Evolutionary conservation across 495 filamentous ascomycete species (phyloP).

Genomic region (Aspergillus sclerotioniger): DNA sequence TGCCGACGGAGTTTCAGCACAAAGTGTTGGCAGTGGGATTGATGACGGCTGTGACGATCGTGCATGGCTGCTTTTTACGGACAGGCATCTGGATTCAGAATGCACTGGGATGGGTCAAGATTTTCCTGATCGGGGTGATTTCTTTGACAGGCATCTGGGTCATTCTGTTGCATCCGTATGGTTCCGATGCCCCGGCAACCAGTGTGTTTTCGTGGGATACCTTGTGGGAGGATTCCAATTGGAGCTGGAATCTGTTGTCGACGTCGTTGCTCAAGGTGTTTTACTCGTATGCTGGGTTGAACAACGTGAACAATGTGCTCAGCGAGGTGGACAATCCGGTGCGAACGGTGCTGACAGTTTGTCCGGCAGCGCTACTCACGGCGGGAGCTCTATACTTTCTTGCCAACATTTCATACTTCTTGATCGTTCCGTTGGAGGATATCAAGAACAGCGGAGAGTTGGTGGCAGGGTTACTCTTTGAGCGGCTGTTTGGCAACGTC

Average conservation of each 20-base stretch:
- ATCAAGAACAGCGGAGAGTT: constrained; percentile 66
- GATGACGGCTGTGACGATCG: constrained; percentile 35
- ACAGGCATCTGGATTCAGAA: constrained; percentile 47
- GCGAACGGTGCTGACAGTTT: constrained; percentile 62
- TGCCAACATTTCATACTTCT: constrained; percentile 69
- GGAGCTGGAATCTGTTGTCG: constrained; percentile 51
- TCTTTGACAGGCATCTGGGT: constrained; percentile 45
- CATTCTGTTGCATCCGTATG: constrained; percentile 30
- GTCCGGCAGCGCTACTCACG: constrained; percentile 58
- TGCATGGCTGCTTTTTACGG: constrained; percentile 39
- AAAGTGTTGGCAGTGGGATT: constrained; percentile 38
- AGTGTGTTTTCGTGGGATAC: constrained; percentile 30
- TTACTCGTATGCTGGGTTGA: constrained; percentile 67
- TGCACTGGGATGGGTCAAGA: constrained; percentile 46
- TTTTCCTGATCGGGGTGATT: constrained; percentile 45
- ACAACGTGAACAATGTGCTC: constrained; percentile 73
- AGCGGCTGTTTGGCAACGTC: constrained; percentile 60
- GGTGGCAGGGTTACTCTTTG: constrained; percentile 67
- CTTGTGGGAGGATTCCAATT: constrained; percentile 44
- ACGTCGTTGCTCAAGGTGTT: constrained; percentile 71
- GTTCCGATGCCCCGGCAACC: not conserved
- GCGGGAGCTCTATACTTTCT: constrained; percentile 63
- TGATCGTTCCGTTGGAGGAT: constrained; percentile 65
- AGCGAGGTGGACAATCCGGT: constrained; percentile 72
- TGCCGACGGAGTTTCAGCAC: constrained; percentile 34